Evolutionary conservation across 2,329 filamentous ascomycete genomes (phyloP).

Genomic region (Tolypocladium cylindrosporum): DNA sequence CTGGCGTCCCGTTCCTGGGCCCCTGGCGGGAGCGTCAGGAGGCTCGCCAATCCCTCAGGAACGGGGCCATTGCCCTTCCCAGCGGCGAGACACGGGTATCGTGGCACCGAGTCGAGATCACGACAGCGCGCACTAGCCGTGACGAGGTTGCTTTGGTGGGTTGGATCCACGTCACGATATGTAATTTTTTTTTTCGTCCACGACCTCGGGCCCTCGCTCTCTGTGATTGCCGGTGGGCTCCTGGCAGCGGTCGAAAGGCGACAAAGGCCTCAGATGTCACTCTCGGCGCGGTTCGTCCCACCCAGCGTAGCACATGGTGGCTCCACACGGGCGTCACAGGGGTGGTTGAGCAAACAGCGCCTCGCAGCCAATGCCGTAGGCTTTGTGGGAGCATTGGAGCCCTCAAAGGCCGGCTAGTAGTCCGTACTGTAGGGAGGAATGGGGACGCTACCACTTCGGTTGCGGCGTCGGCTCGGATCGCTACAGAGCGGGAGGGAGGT

Average conservation of each 20-base stretch:
- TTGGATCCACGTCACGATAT: not conserved
- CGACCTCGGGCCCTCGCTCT: not conserved
- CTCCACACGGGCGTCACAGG: constrained; percentile 7
- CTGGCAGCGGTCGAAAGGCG: not conserved
- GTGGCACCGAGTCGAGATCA: not conserved
- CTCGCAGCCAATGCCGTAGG: not conserved
- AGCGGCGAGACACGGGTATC: not conserved
- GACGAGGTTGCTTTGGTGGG: not conserved
- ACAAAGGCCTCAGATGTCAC: not conserved
- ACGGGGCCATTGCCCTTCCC: not conserved
- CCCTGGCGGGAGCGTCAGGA: not conserved
- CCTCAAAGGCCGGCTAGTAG: not conserved
- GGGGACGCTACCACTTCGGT: constrained; percentile 3
- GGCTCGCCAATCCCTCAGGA: not conserved
- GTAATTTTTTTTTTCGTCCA: not conserved
- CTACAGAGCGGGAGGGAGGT: not conserved
- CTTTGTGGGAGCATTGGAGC: not conserved
- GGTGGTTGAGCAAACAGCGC: not conserved
- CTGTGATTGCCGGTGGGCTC: not conserved
- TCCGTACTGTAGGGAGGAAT: not conserved
- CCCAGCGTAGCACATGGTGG: constrained; percentile 7
- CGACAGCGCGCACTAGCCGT: not conserved
- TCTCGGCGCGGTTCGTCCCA: constrained; percentile 11
- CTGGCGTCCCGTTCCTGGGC: not conserved
- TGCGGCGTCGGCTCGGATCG: constrained; percentile 9